Evolutionary conservation across 805 yeast genomes (phyloP), one percentile per base, ranked within the genome.

Genomic region (Yarrowia osloensis): DNA sequence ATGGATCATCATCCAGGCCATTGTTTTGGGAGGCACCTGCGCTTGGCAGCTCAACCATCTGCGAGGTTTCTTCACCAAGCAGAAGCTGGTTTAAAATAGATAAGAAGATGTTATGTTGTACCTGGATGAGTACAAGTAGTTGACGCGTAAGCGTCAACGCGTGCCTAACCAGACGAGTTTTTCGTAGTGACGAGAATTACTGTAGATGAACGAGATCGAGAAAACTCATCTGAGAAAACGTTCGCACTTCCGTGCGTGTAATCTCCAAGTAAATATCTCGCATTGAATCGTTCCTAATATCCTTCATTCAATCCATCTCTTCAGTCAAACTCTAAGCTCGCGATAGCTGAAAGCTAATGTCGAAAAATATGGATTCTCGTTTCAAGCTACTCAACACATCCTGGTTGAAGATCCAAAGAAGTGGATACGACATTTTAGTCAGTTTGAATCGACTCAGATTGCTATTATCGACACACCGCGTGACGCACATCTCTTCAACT

Each of bases 41-140:
- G 82, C 81, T 46, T 85, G 90, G 82, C 97, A 92, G 79, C 78
- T 92, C 76, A 82, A 82, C 66, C 92, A 89, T 73, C 83, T 92
- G 78, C 89, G 89, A 78, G 78, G 86, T 47, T 91, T 91, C 84
- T 91, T 91, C 75, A 88, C 90, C 69, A 91, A 91, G 79, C 96
- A 91, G 75, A 92, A 92, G 80, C 85, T 91, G 68, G 87, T 91
- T 21, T 90, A 80, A 77, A 33, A 24, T 54, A 54, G 26, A 55
- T 21, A 9, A 11, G 62, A 26, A 39, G 46, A 35, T 55, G 46
- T 26, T 55, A 52, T 35, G 37, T 22, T 29, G 7, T n/a, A 24
- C 29, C 8, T 35, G 46, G 40, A 19, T 8, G 21, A 7, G 42
- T 5, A n/a, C 9, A n/a, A 12, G 42, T 17, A 28, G 22, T 37